These are phyloP conservation scores for Talaromyces borbonicus DNA, from an alignment of 495 filamentous ascomycete species.

Conservation along the genomic window DNA sequence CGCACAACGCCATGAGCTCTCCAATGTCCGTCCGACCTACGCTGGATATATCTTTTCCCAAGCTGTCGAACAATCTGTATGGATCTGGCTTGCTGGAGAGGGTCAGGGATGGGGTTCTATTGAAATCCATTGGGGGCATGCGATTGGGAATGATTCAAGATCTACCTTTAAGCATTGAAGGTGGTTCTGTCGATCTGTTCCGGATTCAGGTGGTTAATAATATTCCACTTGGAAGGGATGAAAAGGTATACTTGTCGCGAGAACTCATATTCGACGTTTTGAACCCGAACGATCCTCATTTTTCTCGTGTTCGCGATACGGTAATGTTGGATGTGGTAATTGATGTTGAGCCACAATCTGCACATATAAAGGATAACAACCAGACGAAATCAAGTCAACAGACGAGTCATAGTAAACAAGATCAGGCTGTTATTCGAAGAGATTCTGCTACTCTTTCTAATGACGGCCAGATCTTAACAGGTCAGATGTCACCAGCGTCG, in stretches of 20 bases:
- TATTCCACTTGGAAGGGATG: conserved; percentile 75
- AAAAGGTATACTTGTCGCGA: conserved; percentile 74
- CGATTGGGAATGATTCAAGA: conserved; percentile 74
- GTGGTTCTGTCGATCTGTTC: conserved; percentile 30
- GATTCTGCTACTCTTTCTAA: conserved; percentile 11
- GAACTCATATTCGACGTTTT: conserved; percentile 64
- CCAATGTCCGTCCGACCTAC: conserved; percentile 51
- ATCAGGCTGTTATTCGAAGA: conserved; percentile 5
- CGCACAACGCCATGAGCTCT: conserved; percentile 61
- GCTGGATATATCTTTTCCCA: conserved; percentile 74
- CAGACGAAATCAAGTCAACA: neutral
- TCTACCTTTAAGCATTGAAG: conserved; percentile 17
- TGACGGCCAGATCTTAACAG: neutral
- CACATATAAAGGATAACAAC: conserved; percentile 26
- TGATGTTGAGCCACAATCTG: conserved; percentile 40
- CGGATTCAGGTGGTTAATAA: conserved; percentile 71
- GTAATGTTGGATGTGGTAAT: conserved; percentile 62
- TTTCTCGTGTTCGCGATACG: conserved; percentile 65
- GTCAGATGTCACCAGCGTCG: conserved; percentile 30
- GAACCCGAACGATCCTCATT: conserved; percentile 67
- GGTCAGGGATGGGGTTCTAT: conserved; percentile 61
- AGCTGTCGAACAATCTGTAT: conserved; percentile 44
- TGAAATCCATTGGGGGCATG: conserved; percentile 70
- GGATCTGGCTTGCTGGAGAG: conserved; percentile 49
- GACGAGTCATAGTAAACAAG: neutral